A percentile compares a stretch with the other conserved stretches of the same genome.
phyloP scores from a whole-genome alignment of 2,329 filamentous ascomycete species.

The Ceratocystis albifundus region DNA sequence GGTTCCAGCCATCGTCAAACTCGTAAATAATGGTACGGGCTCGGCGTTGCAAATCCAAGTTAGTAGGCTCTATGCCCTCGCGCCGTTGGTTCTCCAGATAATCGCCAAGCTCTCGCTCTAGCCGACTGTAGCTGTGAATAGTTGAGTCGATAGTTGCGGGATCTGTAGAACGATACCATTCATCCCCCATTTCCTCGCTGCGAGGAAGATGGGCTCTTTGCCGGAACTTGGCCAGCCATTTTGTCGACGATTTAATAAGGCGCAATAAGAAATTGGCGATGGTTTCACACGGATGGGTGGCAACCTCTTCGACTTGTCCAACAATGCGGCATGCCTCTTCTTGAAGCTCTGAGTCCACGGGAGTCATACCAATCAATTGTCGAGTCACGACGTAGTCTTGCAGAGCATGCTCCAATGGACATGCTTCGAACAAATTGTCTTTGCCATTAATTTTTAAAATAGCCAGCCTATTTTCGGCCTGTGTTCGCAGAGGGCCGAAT shows the following conservation, averaged over 20 bases:
- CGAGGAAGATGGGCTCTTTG: conserved; percentile 46
- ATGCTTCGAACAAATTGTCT: conserved; percentile 45
- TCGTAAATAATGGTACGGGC: conserved; percentile 52
- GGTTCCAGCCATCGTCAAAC: conserved; percentile 52
- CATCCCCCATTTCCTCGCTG: conserved; percentile 43
- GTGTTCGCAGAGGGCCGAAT: conserved; percentile 38
- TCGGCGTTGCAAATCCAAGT: conserved; percentile 44
- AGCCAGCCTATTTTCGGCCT: conserved; percentile 38
- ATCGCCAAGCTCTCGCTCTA: conserved; percentile 46
- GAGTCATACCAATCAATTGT: conserved; percentile 44
- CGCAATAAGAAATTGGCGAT: conserved; percentile 47
- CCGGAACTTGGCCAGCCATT: conserved; percentile 47
- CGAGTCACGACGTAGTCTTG: conserved; percentile 43
- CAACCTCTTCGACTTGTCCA: conserved; percentile 44
- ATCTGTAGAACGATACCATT: conserved; percentile 40
- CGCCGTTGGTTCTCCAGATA: conserved; percentile 38
- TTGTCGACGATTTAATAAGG: conserved; percentile 38
- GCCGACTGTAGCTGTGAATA: conserved; percentile 45
- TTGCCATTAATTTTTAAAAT: conserved; percentile 47
- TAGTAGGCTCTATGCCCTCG: conserved; percentile 39
- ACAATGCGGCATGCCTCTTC: conserved; percentile 48
- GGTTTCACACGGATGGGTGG: conserved; percentile 38
- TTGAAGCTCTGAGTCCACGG: conserved; percentile 50
- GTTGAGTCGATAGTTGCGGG: conserved; percentile 47
- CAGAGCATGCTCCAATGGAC: conserved; percentile 44